Evolutionary conservation across 208 protist species (phyloP), one percentile per base, ranked within the genome.

Genomic region (Strigomonas culicis): DNA sequence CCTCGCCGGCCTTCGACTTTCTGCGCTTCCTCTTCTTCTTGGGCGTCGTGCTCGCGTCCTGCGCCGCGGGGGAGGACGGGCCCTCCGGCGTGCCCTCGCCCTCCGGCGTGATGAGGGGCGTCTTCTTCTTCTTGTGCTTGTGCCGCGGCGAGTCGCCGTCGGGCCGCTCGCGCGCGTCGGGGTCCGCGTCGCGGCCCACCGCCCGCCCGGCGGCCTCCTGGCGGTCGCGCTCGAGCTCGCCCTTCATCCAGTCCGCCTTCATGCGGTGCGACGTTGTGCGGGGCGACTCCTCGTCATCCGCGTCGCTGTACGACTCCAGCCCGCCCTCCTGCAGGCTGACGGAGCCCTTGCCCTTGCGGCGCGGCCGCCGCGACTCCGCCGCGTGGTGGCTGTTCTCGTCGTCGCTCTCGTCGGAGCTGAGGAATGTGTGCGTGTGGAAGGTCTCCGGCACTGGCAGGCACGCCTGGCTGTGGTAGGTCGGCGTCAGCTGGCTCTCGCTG

Each of bases 381-480:
- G 81, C 70, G 70, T 92, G 76, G 79, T 92, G 83, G 30, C 82
- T 89, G 68, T 92, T 83, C 62, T 84, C 83, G 24, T 60, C 79
- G 59, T 92, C 83, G 71, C 85, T 92, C 34, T 95, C 88, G 67
- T 95, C 88, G 51, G 80, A 89, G 76, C 85, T 91, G 41, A 95
- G 77, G 66, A 95, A 92, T 1, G 88, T 91, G 63, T 75, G 72
- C 32, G 69, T 66, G 76, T 92, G 88, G 49, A 59, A 68, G 70
- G 68, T 66, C 66, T 75, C 77, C 24, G 43, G 36, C 13, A 64
- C 65, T 43, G 77, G 73, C 46, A 67, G 61, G 46, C 46, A 28
- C 21, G 46, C 46, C 53, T 44, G 17, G 27, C 10, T 59, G n/a
- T 28, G 10, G 27, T 27, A 34, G 27, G n/a, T 52, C n/a, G 32